phyloP scores from a whole-genome alignment of 2,329 filamentous ascomycete species.

The Nigrospora osmanthi region DNA sequence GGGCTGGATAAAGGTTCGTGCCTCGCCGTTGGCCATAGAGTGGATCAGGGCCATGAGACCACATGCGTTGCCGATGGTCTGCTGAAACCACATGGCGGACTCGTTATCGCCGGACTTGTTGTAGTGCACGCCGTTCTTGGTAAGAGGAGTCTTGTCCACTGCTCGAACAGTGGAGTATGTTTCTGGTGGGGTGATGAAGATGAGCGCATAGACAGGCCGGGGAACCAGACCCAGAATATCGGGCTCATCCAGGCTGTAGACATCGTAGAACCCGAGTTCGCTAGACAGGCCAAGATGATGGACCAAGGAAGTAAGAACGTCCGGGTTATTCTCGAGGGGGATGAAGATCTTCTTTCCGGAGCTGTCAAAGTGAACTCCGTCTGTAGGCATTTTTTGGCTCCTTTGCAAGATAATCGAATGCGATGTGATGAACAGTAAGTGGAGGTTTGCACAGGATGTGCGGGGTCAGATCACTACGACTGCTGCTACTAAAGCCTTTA shows the following conservation, averaged over 20 bases:
- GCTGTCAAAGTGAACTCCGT: too few species aligned
- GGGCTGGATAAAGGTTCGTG: constrained; percentile 32
- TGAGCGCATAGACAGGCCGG: constrained; percentile 56
- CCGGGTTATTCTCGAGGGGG: constrained; percentile 44
- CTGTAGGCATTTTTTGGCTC: too few species aligned
- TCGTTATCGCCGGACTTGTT: constrained; percentile 37
- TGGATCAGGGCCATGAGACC: constrained; percentile 62
- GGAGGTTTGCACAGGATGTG: too few species aligned
- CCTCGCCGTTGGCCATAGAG: constrained; percentile 52
- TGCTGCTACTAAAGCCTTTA: too few species aligned
- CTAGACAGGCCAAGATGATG: constrained; percentile 54
- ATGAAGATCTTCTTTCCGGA: constrained; percentile 15
- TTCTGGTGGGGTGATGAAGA: constrained; percentile 62
- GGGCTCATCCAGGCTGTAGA: constrained; percentile 61
- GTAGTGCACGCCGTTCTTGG: constrained; percentile 8
- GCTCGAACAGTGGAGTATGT: constrained; percentile 51
- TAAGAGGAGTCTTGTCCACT: constrained; percentile 8
- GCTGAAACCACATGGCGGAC: constrained; percentile 65
- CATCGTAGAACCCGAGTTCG: constrained; percentile 56
- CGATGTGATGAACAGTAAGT: too few species aligned
- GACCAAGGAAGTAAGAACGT: constrained; percentile 58
- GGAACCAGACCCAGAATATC: constrained; percentile 59
- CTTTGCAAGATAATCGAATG: too few species aligned
- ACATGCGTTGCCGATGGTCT: constrained; percentile 66
- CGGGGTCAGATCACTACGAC: too few species aligned